Conservation (phyloP, 2,329 filamentous ascomycete genomes). For the Emmonsiellopsis sp. region DNA sequence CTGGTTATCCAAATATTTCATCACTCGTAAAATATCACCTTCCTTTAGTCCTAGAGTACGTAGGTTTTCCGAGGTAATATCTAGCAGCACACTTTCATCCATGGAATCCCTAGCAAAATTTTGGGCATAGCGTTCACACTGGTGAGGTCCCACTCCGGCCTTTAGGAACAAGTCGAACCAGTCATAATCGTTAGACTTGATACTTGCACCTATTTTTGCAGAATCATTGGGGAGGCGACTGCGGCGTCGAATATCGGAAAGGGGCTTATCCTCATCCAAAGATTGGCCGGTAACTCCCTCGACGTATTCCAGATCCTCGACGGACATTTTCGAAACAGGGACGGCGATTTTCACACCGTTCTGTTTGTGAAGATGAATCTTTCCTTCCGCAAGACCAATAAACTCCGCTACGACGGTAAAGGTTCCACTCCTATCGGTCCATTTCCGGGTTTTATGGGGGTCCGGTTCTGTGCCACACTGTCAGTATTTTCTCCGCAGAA, state of each 20-base stretch:
- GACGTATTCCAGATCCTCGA: slow-evolving; percentile 90
- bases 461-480: slow-evolving; percentile 59
- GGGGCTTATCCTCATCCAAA: slow-evolving; percentile 81
- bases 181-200: slow-evolving; percentile 62
- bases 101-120: slow-evolving; percentile 87
- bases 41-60: slow-evolving; percentile 89
- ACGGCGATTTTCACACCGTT: slow-evolving; percentile 99
- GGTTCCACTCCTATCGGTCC: slow-evolving; percentile 90
- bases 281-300: slow-evolving; percentile 80
- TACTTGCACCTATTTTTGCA: slow-evolving; percentile 29
- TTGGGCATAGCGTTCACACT: slow-evolving; percentile 89
- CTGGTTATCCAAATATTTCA: slow-evolving; percentile 76
- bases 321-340: slow-evolving; percentile 88
- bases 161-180: slow-evolving; percentile 98
- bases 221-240: slow-evolving; percentile 28
- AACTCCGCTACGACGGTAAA: slow-evolving; percentile 98
- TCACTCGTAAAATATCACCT: slow-evolving; percentile 92
- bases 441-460: slow-evolving; percentile 70
- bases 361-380: slow-evolving; percentile 94
- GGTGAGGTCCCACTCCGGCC: slow-evolving; percentile 82
- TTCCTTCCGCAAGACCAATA: slow-evolving; percentile 84
- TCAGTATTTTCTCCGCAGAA: neutral
- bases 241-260: slow-evolving; percentile 65
- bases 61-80: slow-evolving; percentile 74
- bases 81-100: slow-evolving; percentile 85